Conservation (phyloP, 257 asterid species). For the Verbascum thapsus region DNA sequence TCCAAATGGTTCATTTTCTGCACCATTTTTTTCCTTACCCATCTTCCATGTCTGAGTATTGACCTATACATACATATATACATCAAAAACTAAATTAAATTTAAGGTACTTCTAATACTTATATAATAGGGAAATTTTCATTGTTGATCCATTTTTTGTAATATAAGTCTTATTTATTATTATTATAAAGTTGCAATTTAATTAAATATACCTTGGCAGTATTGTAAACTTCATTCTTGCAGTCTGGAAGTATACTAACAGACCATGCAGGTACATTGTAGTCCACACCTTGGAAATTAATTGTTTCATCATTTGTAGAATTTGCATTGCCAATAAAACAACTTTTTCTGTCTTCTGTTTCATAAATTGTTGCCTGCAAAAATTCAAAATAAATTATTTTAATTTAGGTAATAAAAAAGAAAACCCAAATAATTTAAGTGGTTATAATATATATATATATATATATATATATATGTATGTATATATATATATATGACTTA, state of each 20-base stretch:
- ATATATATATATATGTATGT: too few relatives aligned
- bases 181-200: too few relatives aligned
- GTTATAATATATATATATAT: too few relatives aligned
- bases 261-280: conserved; percentile 81
- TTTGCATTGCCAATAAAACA: conserved; percentile 65
- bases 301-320: conserved; percentile 42
- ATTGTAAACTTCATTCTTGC: conserved; percentile 64
- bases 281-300: conserved; percentile 40
- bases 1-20: conserved; percentile 38
- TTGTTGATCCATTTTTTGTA: too few relatives aligned
- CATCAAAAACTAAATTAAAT: too few relatives aligned
- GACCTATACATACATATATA: conserved; percentile 35
- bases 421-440: too few relatives aligned
- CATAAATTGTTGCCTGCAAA: conserved; percentile 53
- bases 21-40: conserved; percentile 43
- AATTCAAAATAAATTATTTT: neutral
- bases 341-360: conserved; percentile 39
- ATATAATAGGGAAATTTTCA: too few relatives aligned
- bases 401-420: too few relatives aligned
- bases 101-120: too few relatives aligned
- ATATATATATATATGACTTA: conserved; percentile 8
- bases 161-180: too few relatives aligned
- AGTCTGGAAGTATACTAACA: conserved; percentile 75
- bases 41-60: conserved; percentile 61
- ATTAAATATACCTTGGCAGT: conserved; percentile 79